These are phyloP conservation scores for Pichia scutulata DNA, from an alignment of 805 yeast species.

Conservation along the genomic window DNA sequence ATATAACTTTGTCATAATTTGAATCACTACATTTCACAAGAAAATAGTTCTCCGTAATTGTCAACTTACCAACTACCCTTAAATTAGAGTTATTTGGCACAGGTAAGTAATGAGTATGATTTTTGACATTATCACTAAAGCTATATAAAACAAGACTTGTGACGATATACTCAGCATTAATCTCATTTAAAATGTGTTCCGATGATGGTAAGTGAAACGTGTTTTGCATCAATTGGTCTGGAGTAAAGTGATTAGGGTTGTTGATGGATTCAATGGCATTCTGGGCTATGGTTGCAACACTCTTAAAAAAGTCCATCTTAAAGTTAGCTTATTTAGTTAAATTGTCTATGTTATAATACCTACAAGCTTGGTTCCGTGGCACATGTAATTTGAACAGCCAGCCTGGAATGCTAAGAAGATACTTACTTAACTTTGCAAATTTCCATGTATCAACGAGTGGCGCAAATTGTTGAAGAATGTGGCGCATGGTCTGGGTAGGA, in stretches of 20 bases:
- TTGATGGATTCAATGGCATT: constrained; percentile 34
- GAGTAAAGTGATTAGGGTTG: constrained; percentile 39
- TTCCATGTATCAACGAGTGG: not conserved
- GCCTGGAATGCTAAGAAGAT: not conserved
- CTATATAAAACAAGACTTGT: constrained; percentile 9
- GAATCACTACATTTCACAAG: constrained; percentile 70
- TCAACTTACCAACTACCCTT: constrained; percentile 44
- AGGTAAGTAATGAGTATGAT: constrained; percentile 3
- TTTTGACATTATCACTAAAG: constrained; percentile 1
- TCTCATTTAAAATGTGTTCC: constrained; percentile 44
- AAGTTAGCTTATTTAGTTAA: not conserved
- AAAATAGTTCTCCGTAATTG: constrained; percentile 65
- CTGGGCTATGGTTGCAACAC: constrained; percentile 41
- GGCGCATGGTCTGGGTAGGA: not conserved
- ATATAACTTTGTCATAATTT: constrained; percentile 49
- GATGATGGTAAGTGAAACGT: constrained; percentile 66
- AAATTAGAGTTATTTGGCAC: constrained; percentile 18
- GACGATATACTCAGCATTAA: constrained; percentile 2
- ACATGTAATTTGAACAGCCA: not conserved
- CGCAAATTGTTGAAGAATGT: not conserved
- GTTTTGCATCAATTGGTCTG: constrained; percentile 62
- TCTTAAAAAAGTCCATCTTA: constrained; percentile 44
- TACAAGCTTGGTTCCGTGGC: not conserved
- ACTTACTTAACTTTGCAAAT: not conserved
- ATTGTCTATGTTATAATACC: not conserved